Evolutionary conservation across 257 asterid species (phyloP).

Genomic region (Mitragyna speciosa): DNA sequence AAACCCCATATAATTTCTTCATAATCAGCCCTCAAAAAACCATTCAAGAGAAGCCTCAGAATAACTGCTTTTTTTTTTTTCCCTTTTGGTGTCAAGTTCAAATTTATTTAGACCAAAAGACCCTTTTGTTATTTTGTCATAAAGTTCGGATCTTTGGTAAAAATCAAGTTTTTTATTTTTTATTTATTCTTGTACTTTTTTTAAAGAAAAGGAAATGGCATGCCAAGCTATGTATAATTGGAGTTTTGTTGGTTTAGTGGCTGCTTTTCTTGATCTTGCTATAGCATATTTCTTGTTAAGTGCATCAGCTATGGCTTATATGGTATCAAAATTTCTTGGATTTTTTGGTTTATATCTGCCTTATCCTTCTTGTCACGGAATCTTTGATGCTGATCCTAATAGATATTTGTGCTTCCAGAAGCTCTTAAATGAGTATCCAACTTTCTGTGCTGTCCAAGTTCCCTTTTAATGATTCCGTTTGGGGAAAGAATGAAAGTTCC

Average conservation of each 20-base stretch:
- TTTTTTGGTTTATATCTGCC: conserved; percentile 68
- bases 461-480: conserved; percentile 52
- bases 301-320: conserved; percentile 62
- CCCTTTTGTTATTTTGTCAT: conserved; percentile 4
- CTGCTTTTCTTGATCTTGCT: conserved; percentile 82
- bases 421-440: conserved; percentile 60
- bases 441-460: conserved; percentile 49
- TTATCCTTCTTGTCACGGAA: conserved; percentile 76
- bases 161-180: conserved; percentile 15
- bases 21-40: background rate
- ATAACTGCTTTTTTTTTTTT: background rate
- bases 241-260: conserved; percentile 70
- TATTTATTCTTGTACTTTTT: too few species aligned
- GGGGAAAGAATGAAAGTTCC: conserved; percentile 23
- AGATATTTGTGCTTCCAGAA: conserved; percentile 48
- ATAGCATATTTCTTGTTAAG: conserved; percentile 70
- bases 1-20: background rate
- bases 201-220: conserved; percentile 70
- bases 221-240: conserved; percentile 59
- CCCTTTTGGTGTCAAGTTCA: conserved; percentile 1
- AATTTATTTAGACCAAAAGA: background rate
- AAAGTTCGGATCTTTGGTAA: conserved; percentile 28
- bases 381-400: conserved; percentile 36
- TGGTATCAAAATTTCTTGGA: conserved; percentile 62
- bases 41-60: background rate